These are phyloP conservation scores for Naganishia onofrii DNA, from an alignment of 768 basidiomycete genomes.

Conservation along the genomic window DNA sequence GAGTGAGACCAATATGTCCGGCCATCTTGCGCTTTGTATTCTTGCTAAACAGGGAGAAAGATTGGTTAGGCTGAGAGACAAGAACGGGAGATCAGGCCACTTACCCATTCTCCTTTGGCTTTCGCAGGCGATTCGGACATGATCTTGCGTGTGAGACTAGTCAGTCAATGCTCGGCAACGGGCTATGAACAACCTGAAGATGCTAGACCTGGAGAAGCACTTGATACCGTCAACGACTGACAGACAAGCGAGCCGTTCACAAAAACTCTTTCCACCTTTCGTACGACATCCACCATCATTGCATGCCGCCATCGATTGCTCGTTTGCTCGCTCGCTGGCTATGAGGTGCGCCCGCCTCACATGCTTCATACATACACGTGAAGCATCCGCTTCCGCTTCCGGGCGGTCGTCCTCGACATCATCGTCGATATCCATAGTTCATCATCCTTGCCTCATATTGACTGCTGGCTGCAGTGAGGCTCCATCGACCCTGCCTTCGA, in stretches of 20 bases:
- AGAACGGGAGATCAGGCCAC: background rate
- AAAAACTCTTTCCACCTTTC: too few species aligned
- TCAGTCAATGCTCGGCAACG: too few species aligned
- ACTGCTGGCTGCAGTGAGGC: too few species aligned
- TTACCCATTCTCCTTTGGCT: constrained; percentile 9
- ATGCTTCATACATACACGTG: too few species aligned
- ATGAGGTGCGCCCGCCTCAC: background rate
- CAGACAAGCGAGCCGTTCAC: too few species aligned
- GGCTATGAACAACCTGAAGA: background rate
- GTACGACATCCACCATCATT: too few species aligned
- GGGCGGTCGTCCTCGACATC: background rate
- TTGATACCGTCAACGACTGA: background rate
- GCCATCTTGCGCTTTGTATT: constrained; percentile 93
- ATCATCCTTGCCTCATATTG: background rate
- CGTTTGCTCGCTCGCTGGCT: background rate
- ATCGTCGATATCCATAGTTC: background rate
- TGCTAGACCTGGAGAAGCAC: background rate
- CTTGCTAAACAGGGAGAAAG: constrained; percentile 60
- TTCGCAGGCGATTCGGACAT: constrained; percentile 14
- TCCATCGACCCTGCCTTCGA: too few species aligned
- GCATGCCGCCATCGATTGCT: constrained; percentile 1
- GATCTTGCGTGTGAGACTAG: background rate
- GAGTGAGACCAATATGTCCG: constrained; percentile 98
- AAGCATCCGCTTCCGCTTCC: background rate
- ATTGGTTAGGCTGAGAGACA: too few species aligned